These are phyloP conservation scores for Solanum chiquidenum DNA, from an alignment of 257 asterid species.

Conservation along the genomic window DNA sequence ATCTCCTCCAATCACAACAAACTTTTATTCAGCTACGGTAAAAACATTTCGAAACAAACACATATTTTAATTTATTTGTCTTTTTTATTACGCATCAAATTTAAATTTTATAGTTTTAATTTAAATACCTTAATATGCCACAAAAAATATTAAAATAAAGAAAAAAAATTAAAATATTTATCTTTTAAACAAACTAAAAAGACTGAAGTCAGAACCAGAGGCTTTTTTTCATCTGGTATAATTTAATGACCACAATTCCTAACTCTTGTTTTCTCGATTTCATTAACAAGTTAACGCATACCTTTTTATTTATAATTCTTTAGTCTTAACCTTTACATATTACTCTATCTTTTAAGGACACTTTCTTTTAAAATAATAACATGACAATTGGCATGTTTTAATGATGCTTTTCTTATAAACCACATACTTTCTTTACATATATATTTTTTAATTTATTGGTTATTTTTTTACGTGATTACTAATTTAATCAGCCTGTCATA, in stretches of 20 bases:
- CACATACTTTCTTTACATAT: neutral
- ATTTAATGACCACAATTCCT: neutral
- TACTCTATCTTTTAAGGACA: neutral
- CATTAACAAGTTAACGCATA: neutral
- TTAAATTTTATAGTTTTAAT: no score
- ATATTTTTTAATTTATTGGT: neutral
- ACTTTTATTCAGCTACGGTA: neutral
- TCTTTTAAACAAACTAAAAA: no score
- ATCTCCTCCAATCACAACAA: neutral
- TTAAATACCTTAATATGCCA: no score
- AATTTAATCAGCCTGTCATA: neutral
- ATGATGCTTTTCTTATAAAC: neutral
- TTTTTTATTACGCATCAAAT: neutral
- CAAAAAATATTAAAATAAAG: no score
- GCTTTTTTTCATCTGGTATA: neutral
- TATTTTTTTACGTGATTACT: neutral
- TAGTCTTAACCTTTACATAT: neutral
- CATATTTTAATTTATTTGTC: no score
- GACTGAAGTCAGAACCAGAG: neutral
- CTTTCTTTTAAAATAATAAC: neutral
- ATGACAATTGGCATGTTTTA: neutral
- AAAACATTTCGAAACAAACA: neutral
- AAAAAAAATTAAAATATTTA: no score
- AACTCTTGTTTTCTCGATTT: neutral
- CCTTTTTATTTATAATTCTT: neutral